phyloP scores from a whole-genome alignment of 345 rosid species.

The Lepidium sativum region DNA sequence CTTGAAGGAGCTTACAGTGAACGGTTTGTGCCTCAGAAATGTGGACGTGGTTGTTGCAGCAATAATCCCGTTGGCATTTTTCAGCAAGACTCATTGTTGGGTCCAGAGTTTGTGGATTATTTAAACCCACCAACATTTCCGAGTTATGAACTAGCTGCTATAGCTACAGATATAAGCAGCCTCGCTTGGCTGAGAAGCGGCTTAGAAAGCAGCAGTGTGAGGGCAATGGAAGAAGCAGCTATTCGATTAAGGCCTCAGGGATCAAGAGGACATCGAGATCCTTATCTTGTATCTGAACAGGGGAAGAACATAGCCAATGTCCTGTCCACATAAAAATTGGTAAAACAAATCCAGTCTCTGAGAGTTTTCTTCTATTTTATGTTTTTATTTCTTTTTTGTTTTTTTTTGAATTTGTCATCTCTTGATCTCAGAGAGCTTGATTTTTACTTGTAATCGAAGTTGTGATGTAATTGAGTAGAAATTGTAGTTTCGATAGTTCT shows the following conservation, averaged over 20 bases:
- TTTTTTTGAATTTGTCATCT: not conserved
- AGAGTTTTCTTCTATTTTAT: not conserved
- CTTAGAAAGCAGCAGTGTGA: conserved; percentile 45
- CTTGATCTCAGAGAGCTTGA: conserved; percentile 15
- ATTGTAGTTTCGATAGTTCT: not conserved
- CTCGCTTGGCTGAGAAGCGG: conserved; percentile 85
- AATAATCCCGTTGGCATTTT: conserved; percentile 8
- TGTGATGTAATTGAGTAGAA: conserved; percentile 19
- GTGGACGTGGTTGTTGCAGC: conserved; percentile 67
- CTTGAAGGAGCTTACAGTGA: conserved; percentile 49
- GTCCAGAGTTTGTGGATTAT: conserved; percentile 72
- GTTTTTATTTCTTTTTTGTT: not conserved
- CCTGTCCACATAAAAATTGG: conserved; percentile 11
- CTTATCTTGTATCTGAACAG: conserved; percentile 29
- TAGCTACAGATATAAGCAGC: conserved; percentile 72
- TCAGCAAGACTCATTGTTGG: conserved; percentile 45
- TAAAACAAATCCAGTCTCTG: not conserved
- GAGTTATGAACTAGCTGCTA: conserved; percentile 67
- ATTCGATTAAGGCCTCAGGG: conserved; percentile 29
- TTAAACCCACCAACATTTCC: conserved; percentile 51
- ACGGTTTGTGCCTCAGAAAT: conserved; percentile 50
- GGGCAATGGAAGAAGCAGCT: conserved; percentile 39
- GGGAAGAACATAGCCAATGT: conserved; percentile 32
- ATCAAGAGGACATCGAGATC: conserved; percentile 29
- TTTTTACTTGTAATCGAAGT: conserved; percentile 11